Conservation (phyloP, 768 basidiomycete species). For the Lanmaoa pseudosensibilis region DNA sequence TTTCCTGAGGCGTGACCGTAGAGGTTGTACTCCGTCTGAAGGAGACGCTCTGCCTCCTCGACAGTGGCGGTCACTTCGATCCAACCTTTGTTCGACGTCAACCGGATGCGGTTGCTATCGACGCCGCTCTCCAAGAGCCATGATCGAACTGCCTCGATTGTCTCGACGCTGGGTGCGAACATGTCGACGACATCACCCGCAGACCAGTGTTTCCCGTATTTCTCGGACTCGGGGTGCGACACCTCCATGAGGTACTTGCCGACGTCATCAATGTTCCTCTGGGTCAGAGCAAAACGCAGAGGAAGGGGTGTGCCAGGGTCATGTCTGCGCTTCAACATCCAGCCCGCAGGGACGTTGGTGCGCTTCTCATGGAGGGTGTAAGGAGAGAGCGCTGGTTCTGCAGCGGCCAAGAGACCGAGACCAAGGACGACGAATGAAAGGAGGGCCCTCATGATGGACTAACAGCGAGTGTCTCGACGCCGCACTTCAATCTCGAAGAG, state of each 20-base stretch:
- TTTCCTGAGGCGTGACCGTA: conserved; percentile 31
- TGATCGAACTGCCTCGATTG: conserved; percentile 24
- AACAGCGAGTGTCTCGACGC: neutral
- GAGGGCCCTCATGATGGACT: conserved; percentile 17
- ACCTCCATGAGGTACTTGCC: conserved; percentile 33
- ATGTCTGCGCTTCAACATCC: conserved; percentile 40
- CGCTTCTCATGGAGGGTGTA: conserved; percentile 43
- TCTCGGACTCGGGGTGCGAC: conserved; percentile 33
- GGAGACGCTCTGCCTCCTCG: conserved; percentile 34
- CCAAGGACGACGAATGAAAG: conserved; percentile 14
- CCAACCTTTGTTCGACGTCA: conserved; percentile 26
- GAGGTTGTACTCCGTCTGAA: conserved; percentile 35
- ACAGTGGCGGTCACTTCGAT: conserved; percentile 31
- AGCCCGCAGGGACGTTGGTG: conserved; percentile 33
- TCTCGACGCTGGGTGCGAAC: conserved; percentile 32
- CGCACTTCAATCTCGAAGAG: neutral
- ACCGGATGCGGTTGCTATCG: conserved; percentile 18
- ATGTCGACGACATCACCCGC: conserved; percentile 23
- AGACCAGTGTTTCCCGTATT: conserved; percentile 36
- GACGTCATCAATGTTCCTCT: conserved; percentile 31
- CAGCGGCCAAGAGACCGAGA: conserved; percentile 20
- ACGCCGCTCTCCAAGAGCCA: conserved; percentile 34
- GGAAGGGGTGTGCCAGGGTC: conserved; percentile 30
- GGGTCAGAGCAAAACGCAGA: conserved; percentile 34
- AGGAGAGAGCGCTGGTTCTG: conserved; percentile 17